Evolutionary conservation across 2,329 filamentous ascomycete species (phyloP).

Genomic region (Colletotrichum godetiae): DNA sequence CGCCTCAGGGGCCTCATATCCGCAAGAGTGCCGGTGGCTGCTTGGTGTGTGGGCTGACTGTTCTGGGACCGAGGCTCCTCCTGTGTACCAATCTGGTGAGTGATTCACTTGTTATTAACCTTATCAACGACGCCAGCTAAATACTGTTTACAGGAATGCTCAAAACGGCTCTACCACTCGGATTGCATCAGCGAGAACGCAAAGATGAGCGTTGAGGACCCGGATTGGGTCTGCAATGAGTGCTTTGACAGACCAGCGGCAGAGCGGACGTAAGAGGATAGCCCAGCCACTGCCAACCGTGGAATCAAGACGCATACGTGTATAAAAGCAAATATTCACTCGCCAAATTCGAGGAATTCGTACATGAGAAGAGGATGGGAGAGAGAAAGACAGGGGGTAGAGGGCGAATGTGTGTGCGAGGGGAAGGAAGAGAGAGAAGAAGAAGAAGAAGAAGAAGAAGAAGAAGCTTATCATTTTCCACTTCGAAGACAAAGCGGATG

Average conservation of each 20-base stretch:
- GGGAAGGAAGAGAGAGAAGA: too few relatives aligned
- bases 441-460: too few relatives aligned
- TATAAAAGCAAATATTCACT: neutral
- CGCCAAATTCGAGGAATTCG: neutral
- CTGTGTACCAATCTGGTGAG: conserved; percentile 63
- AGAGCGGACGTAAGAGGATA: conserved; percentile 11
- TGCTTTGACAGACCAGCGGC: conserved; percentile 10
- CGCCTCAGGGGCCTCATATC: conserved; percentile 48
- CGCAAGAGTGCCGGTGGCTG: conserved; percentile 59
- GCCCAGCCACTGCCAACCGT: neutral
- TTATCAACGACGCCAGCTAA: conserved; percentile 30
- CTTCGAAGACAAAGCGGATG: conserved; percentile 16
- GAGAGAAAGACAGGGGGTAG: neutral
- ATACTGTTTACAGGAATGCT: conserved; percentile 50
- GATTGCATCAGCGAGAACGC: conserved; percentile 52
- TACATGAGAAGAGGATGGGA: too few relatives aligned
- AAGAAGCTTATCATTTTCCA: neutral
- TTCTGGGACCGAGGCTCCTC: conserved; percentile 59
- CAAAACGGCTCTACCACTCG: conserved; percentile 59
- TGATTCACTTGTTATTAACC: conserved; percentile 6
- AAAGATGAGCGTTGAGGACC: conserved; percentile 46
- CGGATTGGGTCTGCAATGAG: conserved; percentile 40
- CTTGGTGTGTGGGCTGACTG: conserved; percentile 58
- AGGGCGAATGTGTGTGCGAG: too few relatives aligned
- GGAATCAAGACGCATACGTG: neutral